These are phyloP conservation scores for Fusarium chlamydosporum DNA, from an alignment of 2,329 filamentous ascomycete species.

Conservation along the genomic window DNA sequence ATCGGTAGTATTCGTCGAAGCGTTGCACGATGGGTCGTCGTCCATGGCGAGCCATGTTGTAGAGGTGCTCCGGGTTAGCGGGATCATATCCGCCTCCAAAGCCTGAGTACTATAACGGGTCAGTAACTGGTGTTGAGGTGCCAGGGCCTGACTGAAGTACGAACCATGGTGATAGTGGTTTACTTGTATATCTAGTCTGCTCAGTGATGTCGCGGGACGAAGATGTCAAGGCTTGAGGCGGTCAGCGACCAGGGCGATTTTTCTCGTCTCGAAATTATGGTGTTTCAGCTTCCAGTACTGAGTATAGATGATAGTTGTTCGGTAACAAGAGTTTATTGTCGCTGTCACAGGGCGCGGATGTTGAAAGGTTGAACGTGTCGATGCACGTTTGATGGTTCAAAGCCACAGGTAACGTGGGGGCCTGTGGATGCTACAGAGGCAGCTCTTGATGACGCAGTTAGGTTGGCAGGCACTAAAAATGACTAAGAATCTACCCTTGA, in stretches of 20 bases:
- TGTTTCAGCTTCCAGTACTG: not conserved
- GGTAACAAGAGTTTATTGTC: not conserved
- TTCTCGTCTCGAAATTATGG: no score
- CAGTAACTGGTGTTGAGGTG: not conserved
- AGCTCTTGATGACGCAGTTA: constrained; percentile 56
- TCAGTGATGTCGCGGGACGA: constrained; percentile 23
- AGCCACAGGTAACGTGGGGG: constrained; percentile 42
- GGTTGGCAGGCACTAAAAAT: constrained; percentile 36
- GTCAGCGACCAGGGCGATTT: constrained; percentile 31
- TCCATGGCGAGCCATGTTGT: constrained; percentile 62
- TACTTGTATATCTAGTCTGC: constrained; percentile 8
- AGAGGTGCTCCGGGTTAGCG: constrained; percentile 64
- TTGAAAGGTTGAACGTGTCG: constrained; percentile 31
- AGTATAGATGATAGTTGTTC: not conserved
- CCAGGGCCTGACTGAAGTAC: not conserved
- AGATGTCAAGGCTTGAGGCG: constrained; percentile 23
- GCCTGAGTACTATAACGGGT: constrained; percentile 54
- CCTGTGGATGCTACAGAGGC: constrained; percentile 48
- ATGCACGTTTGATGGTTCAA: constrained; percentile 32
- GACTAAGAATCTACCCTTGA: constrained; percentile 8
- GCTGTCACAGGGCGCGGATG: constrained; percentile 15
- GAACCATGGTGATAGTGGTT: constrained; percentile 43
- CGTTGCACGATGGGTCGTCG: constrained; percentile 73
- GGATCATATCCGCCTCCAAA: constrained; percentile 63
- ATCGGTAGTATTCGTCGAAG: constrained; percentile 99